Base-by-base conservation (phyloP, 805 yeast genomes). In the Starmerella stigmatis region DNA sequence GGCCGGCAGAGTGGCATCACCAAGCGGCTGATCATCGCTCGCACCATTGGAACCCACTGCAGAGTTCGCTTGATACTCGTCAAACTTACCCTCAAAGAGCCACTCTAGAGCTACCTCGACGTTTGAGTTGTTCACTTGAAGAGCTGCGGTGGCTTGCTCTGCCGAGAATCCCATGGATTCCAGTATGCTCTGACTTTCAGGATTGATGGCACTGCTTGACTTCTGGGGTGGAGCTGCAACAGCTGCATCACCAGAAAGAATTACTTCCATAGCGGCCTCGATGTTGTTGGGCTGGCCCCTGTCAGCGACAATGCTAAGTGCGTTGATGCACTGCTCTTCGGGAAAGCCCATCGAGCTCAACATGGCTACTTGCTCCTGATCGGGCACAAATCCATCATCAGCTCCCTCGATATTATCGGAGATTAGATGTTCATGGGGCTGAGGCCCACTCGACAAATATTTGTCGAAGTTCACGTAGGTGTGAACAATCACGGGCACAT, bases 331-430 rank as follows among this genome's bases (percentile, higher is more conserved):
- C 40, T 89, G 71, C 19, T 72, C 70, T 42, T 74, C 75, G 1
- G 86, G 74, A 60, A 92, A 89, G n/a, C 98, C 98, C 96, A 88
- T 92, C 16, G 75, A 76, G 40, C 68, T 61, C 8, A 92, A 71
- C 47, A 71, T 68, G 7, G 69, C 62, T 51, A 86, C 51, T 3
- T 57, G 32, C 1, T 75, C 76, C 0, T 68, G 72, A 26, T 62
- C 65, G 49, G 86, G 72, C 11, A 17, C 50, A 5, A 43, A 43
- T 22, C 41, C 38, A 2, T 28, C 52, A 16, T 47, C 49, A 1
- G 7, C 43, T 2, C 28, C 53, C 3, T 36, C 46, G 1, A 46
- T 57, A 2, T 46, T 54, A 7, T 60, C 68, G 2, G 58, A 67
- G 13, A 74, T 49, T 1, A 69, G 50, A 4, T 55, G 57, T 37